These are phyloP conservation scores for Sindora glabra DNA, from an alignment of 306 rosid genomes.

Conservation along the genomic window DNA sequence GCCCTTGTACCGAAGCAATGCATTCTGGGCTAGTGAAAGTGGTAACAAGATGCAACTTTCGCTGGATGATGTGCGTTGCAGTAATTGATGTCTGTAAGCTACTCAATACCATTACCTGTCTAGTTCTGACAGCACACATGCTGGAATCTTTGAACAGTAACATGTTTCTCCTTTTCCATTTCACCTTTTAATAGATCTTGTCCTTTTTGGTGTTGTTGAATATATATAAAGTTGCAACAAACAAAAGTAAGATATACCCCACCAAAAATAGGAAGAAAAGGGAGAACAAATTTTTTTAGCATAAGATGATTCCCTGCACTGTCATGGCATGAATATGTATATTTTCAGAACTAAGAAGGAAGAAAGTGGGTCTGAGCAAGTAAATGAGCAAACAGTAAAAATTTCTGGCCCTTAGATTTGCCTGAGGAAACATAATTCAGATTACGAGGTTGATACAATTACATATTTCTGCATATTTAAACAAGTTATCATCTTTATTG, in stretches of 20 bases:
- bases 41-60: conserved; percentile 17
- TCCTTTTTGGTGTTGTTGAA: conserved; percentile 12
- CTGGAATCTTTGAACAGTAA: conserved; percentile 27
- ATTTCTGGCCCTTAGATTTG: not conserved
- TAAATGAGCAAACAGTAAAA: not conserved
- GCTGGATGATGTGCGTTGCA: not conserved
- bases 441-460: not conserved
- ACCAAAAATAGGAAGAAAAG: conserved; percentile 2
- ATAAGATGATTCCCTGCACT: not conserved
- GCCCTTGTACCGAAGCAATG: conserved; percentile 20
- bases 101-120: conserved; percentile 1
- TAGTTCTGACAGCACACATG: conserved; percentile 30
- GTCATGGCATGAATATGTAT: not conserved
- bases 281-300: not conserved
- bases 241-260: conserved; percentile 14
- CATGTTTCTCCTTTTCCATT: conserved; percentile 14
- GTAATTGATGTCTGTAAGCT: conserved; percentile 19
- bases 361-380: not conserved
- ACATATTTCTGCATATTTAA: no score
- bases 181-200: conserved; percentile 22
- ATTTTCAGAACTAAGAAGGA: not conserved
- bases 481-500: not conserved
- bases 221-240: conserved; percentile 3
- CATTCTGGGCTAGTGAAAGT: conserved; percentile 21
- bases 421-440: not conserved